Percentiles rank a stretch among this genome's conserved stretches.
phyloP scores from a whole-genome alignment of 768 basidiomycete genomes.

The Leccinum ochraceum region DNA sequence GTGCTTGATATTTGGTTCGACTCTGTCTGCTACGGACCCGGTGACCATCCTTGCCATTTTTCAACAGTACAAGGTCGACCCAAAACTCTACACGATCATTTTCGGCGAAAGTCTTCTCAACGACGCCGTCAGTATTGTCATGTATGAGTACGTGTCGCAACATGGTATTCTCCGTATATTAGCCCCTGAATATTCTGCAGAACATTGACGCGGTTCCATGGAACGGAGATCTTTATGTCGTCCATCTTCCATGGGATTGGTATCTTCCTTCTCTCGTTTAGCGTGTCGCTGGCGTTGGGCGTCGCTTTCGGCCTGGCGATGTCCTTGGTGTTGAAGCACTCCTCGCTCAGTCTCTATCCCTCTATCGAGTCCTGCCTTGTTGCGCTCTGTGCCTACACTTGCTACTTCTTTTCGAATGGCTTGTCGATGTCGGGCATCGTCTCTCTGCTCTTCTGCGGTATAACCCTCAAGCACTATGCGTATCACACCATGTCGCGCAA shows the following conservation, averaged over 20 bases:
- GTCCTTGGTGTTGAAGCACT: slow-evolving; percentile 94
- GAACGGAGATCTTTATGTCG: slow-evolving; percentile 78
- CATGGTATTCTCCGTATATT: neutral
- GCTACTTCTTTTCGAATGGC: slow-evolving; percentile 99
- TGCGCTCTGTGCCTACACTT: slow-evolving; percentile 91
- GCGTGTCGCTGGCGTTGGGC: slow-evolving; percentile 91
- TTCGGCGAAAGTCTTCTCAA: slow-evolving; percentile 97
- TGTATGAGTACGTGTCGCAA: slow-evolving; percentile 87
- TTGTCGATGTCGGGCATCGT: slow-evolving; percentile 95
- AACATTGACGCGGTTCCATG: slow-evolving; percentile 90
- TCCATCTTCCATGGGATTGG: slow-evolving; percentile 97
- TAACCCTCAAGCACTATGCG: slow-evolving; percentile 99
- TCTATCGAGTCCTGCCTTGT: slow-evolving; percentile 97
- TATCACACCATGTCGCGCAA: slow-evolving; percentile 98
- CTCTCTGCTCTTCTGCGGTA: slow-evolving; percentile 96
- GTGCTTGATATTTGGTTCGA: slow-evolving; percentile 95
- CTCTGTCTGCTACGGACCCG: slow-evolving; percentile 95
- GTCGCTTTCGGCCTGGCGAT: slow-evolving; percentile 88
- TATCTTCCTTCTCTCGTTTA: slow-evolving; percentile 95
- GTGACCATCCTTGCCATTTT: slow-evolving; percentile 98
- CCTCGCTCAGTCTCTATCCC: slow-evolving; percentile 82
- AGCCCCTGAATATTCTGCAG: slow-evolving; percentile 40
- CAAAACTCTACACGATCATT: slow-evolving; percentile 95
- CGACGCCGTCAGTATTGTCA: slow-evolving; percentile 99
- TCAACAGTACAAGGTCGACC: slow-evolving; percentile 98